Evolutionary conservation across 495 filamentous ascomycete species (phyloP), one percentile per base, ranked within the genome.

Genomic region (Aspergillus sclerotioniger): DNA sequence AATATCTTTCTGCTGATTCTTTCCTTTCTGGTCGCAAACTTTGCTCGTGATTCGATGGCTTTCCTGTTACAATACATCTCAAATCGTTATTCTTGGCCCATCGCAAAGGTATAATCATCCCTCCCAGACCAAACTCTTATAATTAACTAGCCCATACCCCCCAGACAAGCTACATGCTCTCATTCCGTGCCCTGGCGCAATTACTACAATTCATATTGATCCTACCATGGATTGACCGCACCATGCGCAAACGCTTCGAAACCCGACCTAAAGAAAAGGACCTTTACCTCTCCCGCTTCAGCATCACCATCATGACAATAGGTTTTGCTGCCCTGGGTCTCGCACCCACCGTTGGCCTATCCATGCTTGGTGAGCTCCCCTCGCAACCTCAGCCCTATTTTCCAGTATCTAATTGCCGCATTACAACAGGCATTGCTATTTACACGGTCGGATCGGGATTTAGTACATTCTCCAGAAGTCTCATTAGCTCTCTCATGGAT

Each of bases 11-110:
- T 25, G 2, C 46, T 49, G 0, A 21, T 49, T 13, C 13, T 49
- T 6, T 25, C 20, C 2, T 29, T 49, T 12, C 46, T 49, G 8
- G 21, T 49, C 4, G 13, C 28, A 9, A 49, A 19, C 4, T 29
- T 49, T 29, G 28, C 20, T 3, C 8, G 20, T 8, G 46, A 49
- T 12, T 49, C 46, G 15, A 29, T 49, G 46, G 46, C 21, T 13
- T 49, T 49, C 20, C 46, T 49, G 21, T 21, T 49, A 12, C 46
- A 49, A n/a, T 49, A 49, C 20, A 29, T 49, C 28, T 49, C 46
- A 8, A 49, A 29, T 1, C 20, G 46, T 6, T 49, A 49, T 49
- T 25, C 20, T 6, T 49, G 46, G 46, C 28, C 46, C 13, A 49
- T 49, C 28, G 46, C 46, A 8, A 49, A 49, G 46, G 46, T 49